phyloP scores from a whole-genome alignment of 768 basidiomycete genomes.

The Termitomyces sp. region DNA sequence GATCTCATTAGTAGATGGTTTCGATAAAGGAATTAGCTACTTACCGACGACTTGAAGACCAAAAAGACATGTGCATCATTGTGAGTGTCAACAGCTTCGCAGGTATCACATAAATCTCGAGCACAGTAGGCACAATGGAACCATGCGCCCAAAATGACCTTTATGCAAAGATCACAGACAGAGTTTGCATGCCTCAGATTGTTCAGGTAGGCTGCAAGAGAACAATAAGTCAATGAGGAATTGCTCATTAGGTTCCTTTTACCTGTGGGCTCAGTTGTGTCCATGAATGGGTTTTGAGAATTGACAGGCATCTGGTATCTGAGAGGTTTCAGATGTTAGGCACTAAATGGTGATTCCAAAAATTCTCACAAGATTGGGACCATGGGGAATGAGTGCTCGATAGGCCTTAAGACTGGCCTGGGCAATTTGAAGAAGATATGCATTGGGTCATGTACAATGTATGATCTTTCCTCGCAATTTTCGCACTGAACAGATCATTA shows the following conservation, averaged over 20 bases:
- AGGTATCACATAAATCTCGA: slow-evolving; percentile 82
- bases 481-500: slow-evolving; percentile 55
- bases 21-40: slow-evolving; percentile 14
- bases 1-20: slow-evolving; percentile 8
- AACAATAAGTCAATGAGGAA: not conserved
- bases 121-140: slow-evolving; percentile 86
- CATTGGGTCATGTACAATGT: slow-evolving; percentile 74
- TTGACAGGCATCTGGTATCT: slow-evolving; percentile 70
- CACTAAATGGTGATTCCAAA: not conserved
- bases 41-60: slow-evolving; percentile 80
- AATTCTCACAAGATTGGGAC: slow-evolving; percentile 62
- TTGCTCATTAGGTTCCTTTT: too few species aligned
- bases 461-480: slow-evolving; percentile 75
- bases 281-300: slow-evolving; percentile 36
- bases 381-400: slow-evolving; percentile 52
- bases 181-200: slow-evolving; percentile 61
- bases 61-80: slow-evolving; percentile 81
- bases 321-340: slow-evolving; percentile 8
- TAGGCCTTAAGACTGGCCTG: slow-evolving; percentile 63
- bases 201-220: slow-evolving; percentile 54
- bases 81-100: slow-evolving; percentile 80
- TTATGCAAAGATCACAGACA: slow-evolving; percentile 85
- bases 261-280: slow-evolving; percentile 56
- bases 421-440: slow-evolving; percentile 89
- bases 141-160: slow-evolving; percentile 83